phyloP scores from a whole-genome alignment of 2,329 filamentous ascomycete genomes.

The Colletotrichum sp. region DNA sequence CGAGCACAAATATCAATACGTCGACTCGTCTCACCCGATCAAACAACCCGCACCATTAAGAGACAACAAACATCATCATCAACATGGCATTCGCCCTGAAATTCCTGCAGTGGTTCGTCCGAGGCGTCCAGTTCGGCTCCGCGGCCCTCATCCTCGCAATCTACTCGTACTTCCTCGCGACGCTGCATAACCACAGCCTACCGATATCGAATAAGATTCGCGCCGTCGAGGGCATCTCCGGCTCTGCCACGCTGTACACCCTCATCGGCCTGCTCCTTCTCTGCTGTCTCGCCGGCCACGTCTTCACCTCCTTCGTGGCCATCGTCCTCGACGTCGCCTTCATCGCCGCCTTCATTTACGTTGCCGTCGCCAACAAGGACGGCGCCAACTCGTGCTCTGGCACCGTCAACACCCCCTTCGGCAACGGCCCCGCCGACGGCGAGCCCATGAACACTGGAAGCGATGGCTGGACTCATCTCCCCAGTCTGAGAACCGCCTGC shows the following conservation, averaged over 20 bases:
- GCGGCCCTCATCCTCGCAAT: slow-evolving; percentile 77
- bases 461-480: slow-evolving; percentile 52
- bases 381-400: slow-evolving; percentile 69
- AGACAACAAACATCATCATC: background rate
- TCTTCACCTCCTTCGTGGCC: slow-evolving; percentile 74
- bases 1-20: background rate
- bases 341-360: slow-evolving; percentile 77
- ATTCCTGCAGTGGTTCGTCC: slow-evolving; percentile 71
- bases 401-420: slow-evolving; percentile 70
- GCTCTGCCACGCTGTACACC: slow-evolving; percentile 76
- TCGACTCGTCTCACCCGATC: background rate
- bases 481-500: slow-evolving; percentile 64
- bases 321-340: slow-evolving; percentile 81
- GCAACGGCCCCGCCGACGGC: slow-evolving; percentile 60
- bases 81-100: slow-evolving; percentile 59
- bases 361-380: slow-evolving; percentile 75
- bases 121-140: slow-evolving; percentile 75
- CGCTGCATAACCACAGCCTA: slow-evolving; percentile 68
- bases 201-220: slow-evolving; percentile 68
- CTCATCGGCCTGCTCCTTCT: slow-evolving; percentile 75
- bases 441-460: slow-evolving; percentile 53
- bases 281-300: slow-evolving; percentile 78
- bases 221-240: slow-evolving; percentile 80
- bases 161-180: slow-evolving; percentile 84
- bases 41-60: background rate